Evolutionary conservation across 176 grass and related monocot genomes (phyloP), one percentile per base, ranked within the genome.

Genomic region (Lolium multiflorum): DNA sequence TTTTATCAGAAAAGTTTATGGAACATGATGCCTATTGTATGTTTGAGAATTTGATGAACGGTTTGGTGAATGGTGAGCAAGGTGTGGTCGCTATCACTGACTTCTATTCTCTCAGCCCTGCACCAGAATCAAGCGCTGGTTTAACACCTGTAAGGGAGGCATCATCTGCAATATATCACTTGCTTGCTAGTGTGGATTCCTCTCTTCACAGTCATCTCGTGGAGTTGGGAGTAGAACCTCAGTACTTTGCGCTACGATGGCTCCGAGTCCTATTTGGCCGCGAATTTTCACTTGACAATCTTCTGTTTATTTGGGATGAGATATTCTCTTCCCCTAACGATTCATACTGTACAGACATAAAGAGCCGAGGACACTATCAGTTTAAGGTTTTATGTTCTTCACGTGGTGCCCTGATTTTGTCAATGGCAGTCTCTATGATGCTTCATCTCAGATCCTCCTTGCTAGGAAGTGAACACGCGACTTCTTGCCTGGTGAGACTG

Each of bases 1-100:
- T 99, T 77, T 89, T 94, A 74, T 99, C 97, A 15, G 97, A 96
- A 82, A 99, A 99, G 76, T 99, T 99, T 81, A 92, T 94, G 87
- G 97, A 99, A 89, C 97, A 99, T 74, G 97, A 99, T 71, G 90
- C 92, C 21, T 96, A 94, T 75, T 92, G 90, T 81, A 99, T 99
- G 97, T 99, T 99, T 78, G 97, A 99, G 79, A 87, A 66, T 83
- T 88, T 96, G 87, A 99, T 99, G 97, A 86, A 92, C 71, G 93
- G 93, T 69, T 86, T 95, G 86, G 93, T 98, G 89, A 88, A 91
- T 76, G 90, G 91, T 90, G 87, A 73, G 10, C 79, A 91, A 87
- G 92, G 94, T 57, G 85, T 92, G 13, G 89, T 99, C 78, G 86
- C 90, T 44, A 93, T 99, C 74, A 90, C 90, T 43, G 92, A 99